Evolutionary conservation across 1,284 basidiomycete species (phyloP).

Genomic region (Tylopilus orsonianus): DNA sequence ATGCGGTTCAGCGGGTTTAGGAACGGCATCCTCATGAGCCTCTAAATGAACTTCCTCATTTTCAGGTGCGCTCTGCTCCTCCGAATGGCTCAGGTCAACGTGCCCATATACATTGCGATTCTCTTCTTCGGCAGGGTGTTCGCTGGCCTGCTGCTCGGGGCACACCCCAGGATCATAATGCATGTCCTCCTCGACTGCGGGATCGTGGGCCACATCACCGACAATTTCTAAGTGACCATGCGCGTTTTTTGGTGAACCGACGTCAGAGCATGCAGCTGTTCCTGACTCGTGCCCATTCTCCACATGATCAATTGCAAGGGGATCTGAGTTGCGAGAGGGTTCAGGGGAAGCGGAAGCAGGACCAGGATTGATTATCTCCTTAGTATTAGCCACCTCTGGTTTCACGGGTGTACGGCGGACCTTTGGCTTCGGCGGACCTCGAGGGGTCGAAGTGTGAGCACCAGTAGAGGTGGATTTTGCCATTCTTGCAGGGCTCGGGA

Average conservation of each 20-base stretch:
- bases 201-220: constrained; percentile 9
- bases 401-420: constrained; percentile 17
- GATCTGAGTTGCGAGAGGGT: constrained; percentile 13
- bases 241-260: constrained; percentile 11
- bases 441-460: constrained; percentile 10
- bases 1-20: constrained; percentile 12
- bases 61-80: constrained; percentile 16
- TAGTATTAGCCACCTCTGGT: constrained; percentile 8
- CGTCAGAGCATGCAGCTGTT: constrained; percentile 11
- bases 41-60: constrained; percentile 21
- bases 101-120: constrained; percentile 4
- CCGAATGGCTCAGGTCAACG: constrained; percentile 5
- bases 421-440: constrained; percentile 26
- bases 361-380: constrained; percentile 3
- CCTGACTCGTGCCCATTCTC: constrained; percentile 27
- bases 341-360: constrained; percentile 18
- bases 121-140: constrained; percentile 11
- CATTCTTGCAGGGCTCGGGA: constrained; percentile 25
- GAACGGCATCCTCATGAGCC: constrained; percentile 10
- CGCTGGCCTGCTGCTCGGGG: constrained; percentile 12
- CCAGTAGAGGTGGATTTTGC: constrained; percentile 26
- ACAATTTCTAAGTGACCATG: constrained; percentile 12
- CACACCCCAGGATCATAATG: constrained; percentile 12
- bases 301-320: constrained; percentile 13
- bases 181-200: constrained; percentile 10